phyloP scores from a whole-genome alignment of 805 yeast genomes.

The Phaffomyces opuntiae region DNA sequence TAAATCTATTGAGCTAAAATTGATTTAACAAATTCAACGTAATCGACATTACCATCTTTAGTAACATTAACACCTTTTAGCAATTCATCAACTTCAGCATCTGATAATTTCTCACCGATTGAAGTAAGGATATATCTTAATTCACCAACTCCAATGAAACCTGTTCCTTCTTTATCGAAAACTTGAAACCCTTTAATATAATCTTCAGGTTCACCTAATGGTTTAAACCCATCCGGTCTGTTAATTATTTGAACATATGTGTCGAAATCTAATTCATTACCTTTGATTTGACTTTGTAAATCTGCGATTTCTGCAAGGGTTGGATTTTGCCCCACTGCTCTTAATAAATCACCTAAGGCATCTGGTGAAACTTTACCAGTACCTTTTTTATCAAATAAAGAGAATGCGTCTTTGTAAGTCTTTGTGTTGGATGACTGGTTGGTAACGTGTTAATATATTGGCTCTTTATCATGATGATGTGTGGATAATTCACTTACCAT shows the following conservation, averaged over 20 bases:
- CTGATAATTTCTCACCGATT: conserved; percentile 88
- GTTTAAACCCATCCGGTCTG: conserved; percentile 84
- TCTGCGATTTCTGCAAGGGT: conserved; percentile 80
- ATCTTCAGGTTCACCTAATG: conserved; percentile 80
- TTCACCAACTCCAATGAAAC: conserved; percentile 96
- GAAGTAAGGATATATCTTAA: conserved; percentile 90
- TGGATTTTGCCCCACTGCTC: conserved; percentile 99
- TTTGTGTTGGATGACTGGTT: conserved; percentile 25
- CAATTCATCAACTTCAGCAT: conserved; percentile 90
- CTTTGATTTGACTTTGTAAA: conserved; percentile 34
- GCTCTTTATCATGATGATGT: too few species aligned
- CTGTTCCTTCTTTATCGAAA: conserved; percentile 92
- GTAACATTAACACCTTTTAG: conserved; percentile 93
- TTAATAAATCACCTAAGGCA: conserved; percentile 82
- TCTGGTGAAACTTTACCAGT: conserved; percentile 83
- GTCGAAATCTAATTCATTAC: conserved; percentile 55
- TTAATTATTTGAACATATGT: conserved; percentile 69
- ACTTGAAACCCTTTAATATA: conserved; percentile 95
- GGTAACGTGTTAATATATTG: too few species aligned
- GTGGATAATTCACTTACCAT: neutral
- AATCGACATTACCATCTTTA: conserved; percentile 90
- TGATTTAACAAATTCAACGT: conserved; percentile 89
- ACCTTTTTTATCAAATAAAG: conserved; percentile 93
- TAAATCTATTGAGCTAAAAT: conserved; percentile 70
- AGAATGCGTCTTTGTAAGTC: conserved; percentile 82